Evolutionary conservation across 2,329 filamentous ascomycete species (phyloP), one percentile per base, ranked within the genome.

Genomic region (Curvularia verruculosa): DNA sequence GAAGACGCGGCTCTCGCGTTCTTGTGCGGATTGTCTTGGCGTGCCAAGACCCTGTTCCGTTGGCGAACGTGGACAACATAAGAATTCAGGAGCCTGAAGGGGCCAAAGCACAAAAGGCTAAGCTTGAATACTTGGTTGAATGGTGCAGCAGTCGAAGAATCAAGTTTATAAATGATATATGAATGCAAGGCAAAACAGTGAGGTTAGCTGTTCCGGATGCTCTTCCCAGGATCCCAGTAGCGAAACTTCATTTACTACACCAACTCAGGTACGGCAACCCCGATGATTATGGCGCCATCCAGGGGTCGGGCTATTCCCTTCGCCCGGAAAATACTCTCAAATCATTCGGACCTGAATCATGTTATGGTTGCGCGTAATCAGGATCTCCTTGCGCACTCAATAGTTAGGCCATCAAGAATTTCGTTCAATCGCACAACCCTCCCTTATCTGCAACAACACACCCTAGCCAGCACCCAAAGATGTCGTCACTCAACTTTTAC

Each of bases 401-500:
- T 36, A 23, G 47, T 44, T 18, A 61, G 59, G 24, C 15, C 37
- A 15, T 31, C 44, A 21, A 13, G 37, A 19, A 10, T 26, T 39
- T 39, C 37, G n/a, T 15, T 45, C 10, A 28, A 12, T 3, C 12
- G 2, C 3, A 29, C 34, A 39, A 36, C 13, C 31, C 43, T 31
- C 31, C 28, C 18, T 12, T 36, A 18, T 34, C 34, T 15, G 21
- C 24, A n/a, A 18, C 53, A 18, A 10, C 29, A 47, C 31, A 31
- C 31, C 8, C 45, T 54, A 5, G 5, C 21, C 21, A 49, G 52
- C 44, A 46, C 24, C 26, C 39, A 18, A 19, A 40, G 9, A 52
- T 13, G 46, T 36, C 23, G 29, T 39, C 62, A 63, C 54, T 63
- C 65, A 5, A 67, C 72, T 2, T 75, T 75, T 34, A 63, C 72